phyloP scores from a whole-genome alignment of 805 yeast species.

The Wickerhamiella australiensis region DNA sequence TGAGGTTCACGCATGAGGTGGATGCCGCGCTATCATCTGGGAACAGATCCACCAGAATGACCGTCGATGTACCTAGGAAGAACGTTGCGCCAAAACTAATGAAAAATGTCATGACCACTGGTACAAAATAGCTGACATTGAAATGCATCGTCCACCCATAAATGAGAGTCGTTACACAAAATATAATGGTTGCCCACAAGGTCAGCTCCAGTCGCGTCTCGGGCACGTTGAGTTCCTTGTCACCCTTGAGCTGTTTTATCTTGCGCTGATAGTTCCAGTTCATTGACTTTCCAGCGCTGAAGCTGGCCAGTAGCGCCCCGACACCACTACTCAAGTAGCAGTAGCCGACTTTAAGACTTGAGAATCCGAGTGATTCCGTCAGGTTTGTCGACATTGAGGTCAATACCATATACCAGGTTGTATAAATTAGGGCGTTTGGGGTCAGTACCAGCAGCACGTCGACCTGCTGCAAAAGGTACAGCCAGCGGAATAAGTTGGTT shows the following conservation, averaged over 20 bases:
- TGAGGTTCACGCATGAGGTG: constrained; percentile 57
- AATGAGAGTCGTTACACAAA: constrained; percentile 35
- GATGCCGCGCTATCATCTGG: constrained; percentile 65
- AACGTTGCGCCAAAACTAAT: constrained; percentile 49
- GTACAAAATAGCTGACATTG: constrained; percentile 38
- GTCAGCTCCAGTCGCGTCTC: constrained; percentile 42
- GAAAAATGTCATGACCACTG: constrained; percentile 46
- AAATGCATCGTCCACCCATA: constrained; percentile 65
- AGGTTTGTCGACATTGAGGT: constrained; percentile 52
- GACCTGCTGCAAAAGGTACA: constrained; percentile 35
- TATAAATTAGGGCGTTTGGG: constrained; percentile 51
- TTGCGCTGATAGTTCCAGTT: constrained; percentile 38
- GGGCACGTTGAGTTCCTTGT: constrained; percentile 32
- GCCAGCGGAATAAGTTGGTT: constrained; percentile 23
- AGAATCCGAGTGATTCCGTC: constrained; percentile 37
- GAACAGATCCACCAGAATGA: constrained; percentile 62
- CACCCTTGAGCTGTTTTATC: constrained; percentile 26
- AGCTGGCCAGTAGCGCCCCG: constrained; percentile 50
- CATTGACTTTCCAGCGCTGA: constrained; percentile 44
- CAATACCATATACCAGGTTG: constrained; percentile 57
- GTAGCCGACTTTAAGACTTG: constrained; percentile 49
- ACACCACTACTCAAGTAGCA: constrained; percentile 67
- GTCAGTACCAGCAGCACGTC: constrained; percentile 40
- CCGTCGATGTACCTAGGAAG: constrained; percentile 45
- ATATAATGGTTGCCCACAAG: constrained; percentile 33